A percentile compares a stretch with the other conserved stretches of the same genome.
Evolutionary conservation across 2,329 filamentous ascomycete genomes (phyloP).

Genomic region (Blastomyces silverae): DNA sequence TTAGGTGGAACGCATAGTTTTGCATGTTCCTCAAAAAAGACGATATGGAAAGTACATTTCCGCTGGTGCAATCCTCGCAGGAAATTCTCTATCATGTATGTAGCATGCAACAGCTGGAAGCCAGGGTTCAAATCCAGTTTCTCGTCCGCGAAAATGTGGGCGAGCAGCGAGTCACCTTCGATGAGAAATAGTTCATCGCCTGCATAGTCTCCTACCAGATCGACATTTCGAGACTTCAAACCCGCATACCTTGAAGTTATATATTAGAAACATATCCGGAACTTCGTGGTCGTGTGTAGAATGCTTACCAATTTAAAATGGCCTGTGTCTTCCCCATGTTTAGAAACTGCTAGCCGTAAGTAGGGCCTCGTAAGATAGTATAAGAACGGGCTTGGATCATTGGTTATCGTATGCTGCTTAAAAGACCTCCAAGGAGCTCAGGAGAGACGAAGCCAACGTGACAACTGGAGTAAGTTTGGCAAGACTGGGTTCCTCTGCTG

Average conservation of each 20-base stretch:
- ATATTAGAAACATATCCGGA: slow-evolving; percentile 2
- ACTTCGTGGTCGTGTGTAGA: background rate
- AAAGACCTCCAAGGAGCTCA: background rate
- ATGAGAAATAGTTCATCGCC: slow-evolving; percentile 66
- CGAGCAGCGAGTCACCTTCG: slow-evolving; percentile 65
- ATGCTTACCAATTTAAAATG: slow-evolving; percentile 5
- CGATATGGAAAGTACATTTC: slow-evolving; percentile 63
- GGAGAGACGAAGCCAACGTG: background rate
- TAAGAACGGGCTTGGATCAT: background rate
- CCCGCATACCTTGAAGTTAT: slow-evolving; percentile 36
- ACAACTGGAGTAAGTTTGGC: background rate
- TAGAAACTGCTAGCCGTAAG: background rate
- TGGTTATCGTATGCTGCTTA: background rate
- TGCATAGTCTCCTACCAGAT: slow-evolving; percentile 68
- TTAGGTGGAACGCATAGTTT: slow-evolving; percentile 50
- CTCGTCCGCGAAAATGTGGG: slow-evolving; percentile 55
- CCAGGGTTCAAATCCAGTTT: slow-evolving; percentile 58
- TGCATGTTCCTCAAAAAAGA: slow-evolving; percentile 56
- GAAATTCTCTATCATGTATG: slow-evolving; percentile 62
- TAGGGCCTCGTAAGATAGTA: background rate
- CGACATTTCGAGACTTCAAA: slow-evolving; percentile 46
- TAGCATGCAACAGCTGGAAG: slow-evolving; percentile 64
- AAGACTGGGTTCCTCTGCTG: background rate
- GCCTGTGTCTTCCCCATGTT: background rate
- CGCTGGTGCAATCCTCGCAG: slow-evolving; percentile 54